A percentile compares a stretch with the other conserved stretches of the same genome.
These are phyloP conservation scores for Westerdykella sp. DNA, from an alignment of 2,329 filamentous ascomycete genomes.

Conservation along the genomic window DNA sequence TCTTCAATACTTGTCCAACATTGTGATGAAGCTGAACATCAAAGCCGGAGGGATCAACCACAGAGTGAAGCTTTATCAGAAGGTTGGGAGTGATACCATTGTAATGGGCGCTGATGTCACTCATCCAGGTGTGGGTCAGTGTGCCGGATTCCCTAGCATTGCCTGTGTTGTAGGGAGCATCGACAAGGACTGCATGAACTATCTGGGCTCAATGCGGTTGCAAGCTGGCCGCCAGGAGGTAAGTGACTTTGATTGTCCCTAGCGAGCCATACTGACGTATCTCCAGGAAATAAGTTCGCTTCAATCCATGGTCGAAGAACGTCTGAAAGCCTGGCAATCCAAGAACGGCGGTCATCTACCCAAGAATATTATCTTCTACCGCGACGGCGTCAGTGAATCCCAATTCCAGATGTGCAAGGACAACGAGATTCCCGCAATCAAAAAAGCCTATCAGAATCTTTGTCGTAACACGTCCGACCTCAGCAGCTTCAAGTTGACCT, in stretches of 20 bases:
- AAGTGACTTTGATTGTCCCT: slow-evolving; percentile 1
- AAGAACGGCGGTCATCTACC: neutral
- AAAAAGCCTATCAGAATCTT: slow-evolving; percentile 9
- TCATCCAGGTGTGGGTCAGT: slow-evolving; percentile 24
- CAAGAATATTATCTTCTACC: slow-evolving; percentile 20
- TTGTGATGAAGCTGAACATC: slow-evolving; percentile 25
- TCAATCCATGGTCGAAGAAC: slow-evolving; percentile 10
- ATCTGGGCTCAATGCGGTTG: slow-evolving; percentile 29
- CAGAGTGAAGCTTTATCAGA: neutral
- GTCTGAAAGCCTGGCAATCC: slow-evolving; percentile 8
- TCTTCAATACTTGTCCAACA: slow-evolving; percentile 13
- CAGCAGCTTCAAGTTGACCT: slow-evolving; percentile 14
- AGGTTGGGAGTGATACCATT: slow-evolving; percentile 39
- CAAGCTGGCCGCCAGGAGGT: slow-evolving; percentile 23
- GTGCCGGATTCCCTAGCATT: slow-evolving; percentile 4
- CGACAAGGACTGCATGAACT: neutral
- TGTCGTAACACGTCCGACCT: neutral
- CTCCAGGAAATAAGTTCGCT: slow-evolving; percentile 8
- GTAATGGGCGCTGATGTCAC: slow-evolving; percentile 40
- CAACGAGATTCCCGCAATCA: slow-evolving; percentile 25
- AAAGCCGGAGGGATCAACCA: slow-evolving; percentile 23
- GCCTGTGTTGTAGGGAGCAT: slow-evolving; percentile 1
- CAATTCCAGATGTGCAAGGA: slow-evolving; percentile 11
- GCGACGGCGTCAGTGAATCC: slow-evolving; percentile 19
- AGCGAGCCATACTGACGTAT: slow-evolving; percentile 14